phyloP scores from a whole-genome alignment of 768 basidiomycete genomes.

The Tricholoma hemisulphureum region DNA sequence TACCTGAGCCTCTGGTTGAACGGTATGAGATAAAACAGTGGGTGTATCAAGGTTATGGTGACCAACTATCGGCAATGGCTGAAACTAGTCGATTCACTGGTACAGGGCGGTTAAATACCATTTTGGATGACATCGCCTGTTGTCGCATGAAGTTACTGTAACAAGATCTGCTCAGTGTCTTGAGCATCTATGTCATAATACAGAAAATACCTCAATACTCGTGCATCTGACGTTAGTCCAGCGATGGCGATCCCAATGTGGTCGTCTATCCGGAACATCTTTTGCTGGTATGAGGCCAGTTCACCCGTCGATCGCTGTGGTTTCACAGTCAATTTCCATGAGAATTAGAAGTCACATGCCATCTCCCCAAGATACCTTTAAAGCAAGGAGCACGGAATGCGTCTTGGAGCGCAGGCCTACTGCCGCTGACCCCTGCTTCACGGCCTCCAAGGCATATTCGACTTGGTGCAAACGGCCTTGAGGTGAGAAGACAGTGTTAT shows the following conservation, averaged over 20 bases:
- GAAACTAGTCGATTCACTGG: constrained; percentile 93
- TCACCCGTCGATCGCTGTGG: constrained; percentile 93
- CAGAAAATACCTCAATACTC: constrained; percentile 82
- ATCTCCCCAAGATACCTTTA: constrained; percentile 68
- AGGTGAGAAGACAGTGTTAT: constrained; percentile 96
- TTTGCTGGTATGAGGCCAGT: constrained; percentile 98
- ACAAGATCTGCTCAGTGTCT: background rate
- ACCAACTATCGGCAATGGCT: constrained; percentile 92
- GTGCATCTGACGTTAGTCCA: constrained; percentile 96
- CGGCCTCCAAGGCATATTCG: constrained; percentile 98
- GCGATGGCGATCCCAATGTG: constrained; percentile 99
- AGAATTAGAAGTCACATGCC: background rate
- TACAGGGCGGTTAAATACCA: constrained; percentile 93
- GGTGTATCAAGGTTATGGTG: background rate
- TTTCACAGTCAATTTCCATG: background rate
- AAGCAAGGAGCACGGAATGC: constrained; percentile 85
- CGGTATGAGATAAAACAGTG: background rate
- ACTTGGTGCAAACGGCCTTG: constrained; percentile 97
- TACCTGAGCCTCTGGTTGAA: constrained; percentile 82
- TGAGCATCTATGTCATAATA: background rate
- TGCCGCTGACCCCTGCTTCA: constrained; percentile 99
- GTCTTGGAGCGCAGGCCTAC: constrained; percentile 95
- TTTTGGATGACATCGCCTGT: constrained; percentile 92
- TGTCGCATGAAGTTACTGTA: constrained; percentile 98
- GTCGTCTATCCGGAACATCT: constrained; percentile 99